A percentile compares a stretch with the other conserved stretches of the same genome.
These are phyloP conservation scores for Rhizoctonia solani DNA, from an alignment of 1,284 basidiomycete genomes.

Conservation along the genomic window DNA sequence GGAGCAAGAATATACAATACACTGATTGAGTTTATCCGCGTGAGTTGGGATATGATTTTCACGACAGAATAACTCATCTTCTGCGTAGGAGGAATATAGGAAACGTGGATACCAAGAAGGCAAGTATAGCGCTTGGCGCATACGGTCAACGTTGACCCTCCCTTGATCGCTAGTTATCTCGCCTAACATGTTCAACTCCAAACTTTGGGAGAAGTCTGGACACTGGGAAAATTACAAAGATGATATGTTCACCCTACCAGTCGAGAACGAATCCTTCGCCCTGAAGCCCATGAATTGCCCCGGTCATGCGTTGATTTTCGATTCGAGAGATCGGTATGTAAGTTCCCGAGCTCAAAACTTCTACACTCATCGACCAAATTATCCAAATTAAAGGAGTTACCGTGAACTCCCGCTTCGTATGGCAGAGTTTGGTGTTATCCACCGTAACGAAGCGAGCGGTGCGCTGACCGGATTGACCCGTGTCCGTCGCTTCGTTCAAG, in stretches of 20 bases:
- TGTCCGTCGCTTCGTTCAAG: constrained; percentile 95
- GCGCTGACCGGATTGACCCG: constrained; percentile 92
- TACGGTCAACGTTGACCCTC: not conserved
- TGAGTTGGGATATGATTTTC: constrained; percentile 49
- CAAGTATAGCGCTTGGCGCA: constrained; percentile 41
- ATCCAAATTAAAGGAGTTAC: constrained; percentile 58
- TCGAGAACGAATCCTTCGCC: constrained; percentile 95
- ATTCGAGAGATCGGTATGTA: constrained; percentile 76
- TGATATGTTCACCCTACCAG: constrained; percentile 92
- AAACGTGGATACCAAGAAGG: constrained; percentile 89
- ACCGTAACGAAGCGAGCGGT: constrained; percentile 96
- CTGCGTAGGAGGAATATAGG: constrained; percentile 62
- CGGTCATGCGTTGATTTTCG: constrained; percentile 96
- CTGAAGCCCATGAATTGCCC: constrained; percentile 99
- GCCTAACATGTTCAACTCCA: constrained; percentile 96
- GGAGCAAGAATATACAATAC: constrained; percentile 98
- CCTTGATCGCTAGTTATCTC: constrained; percentile 70
- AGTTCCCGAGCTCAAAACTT: not conserved
- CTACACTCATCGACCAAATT: not conserved
- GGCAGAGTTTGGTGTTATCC: constrained; percentile 98
- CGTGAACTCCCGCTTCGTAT: constrained; percentile 95
- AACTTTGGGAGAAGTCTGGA: constrained; percentile 98
- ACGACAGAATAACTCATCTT: not conserved
- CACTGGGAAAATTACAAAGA: constrained; percentile 99
- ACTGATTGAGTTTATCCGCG: constrained; percentile 87